A percentile compares a stretch with the other conserved stretches of the same genome.
Evolutionary conservation across 805 yeast species (phyloP).

Genomic region (Wickerhamiella dianesei): DNA sequence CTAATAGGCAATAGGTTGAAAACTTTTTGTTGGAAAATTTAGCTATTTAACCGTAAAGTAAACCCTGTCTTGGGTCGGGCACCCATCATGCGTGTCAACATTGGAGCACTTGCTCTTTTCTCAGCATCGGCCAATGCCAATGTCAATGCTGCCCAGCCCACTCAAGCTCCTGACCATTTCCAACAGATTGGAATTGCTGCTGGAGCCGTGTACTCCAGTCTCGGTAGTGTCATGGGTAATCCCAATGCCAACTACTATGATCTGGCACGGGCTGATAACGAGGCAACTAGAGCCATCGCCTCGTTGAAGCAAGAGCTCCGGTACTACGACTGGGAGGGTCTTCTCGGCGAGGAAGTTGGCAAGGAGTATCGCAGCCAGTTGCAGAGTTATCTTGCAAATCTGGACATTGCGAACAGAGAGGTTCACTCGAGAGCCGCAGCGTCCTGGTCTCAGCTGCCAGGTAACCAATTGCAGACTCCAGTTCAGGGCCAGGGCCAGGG

Average conservation of each 20-base stretch:
- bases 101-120: not conserved
- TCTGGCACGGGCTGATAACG: constrained; percentile 7
- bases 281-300: constrained; percentile 11
- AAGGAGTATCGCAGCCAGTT: constrained; percentile 12
- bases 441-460: not conserved
- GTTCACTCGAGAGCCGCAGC: not conserved
- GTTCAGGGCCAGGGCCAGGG: not conserved
- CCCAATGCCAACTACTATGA: constrained; percentile 5
- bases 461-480: not conserved
- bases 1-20: not conserved
- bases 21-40: not conserved
- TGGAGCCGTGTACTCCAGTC: constrained; percentile 53
- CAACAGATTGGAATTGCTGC: constrained; percentile 52
- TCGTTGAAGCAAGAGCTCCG: constrained; percentile 8
- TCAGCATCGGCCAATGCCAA: not conserved
- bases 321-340: constrained; percentile 12
- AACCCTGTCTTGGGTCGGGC: too few species aligned
- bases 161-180: constrained; percentile 9
- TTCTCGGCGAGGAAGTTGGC: constrained; percentile 14
- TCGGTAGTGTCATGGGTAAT: constrained; percentile 45
- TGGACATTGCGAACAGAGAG: constrained; percentile 8
- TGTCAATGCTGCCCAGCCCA: not conserved
- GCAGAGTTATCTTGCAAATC: constrained; percentile 9
- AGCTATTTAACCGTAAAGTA: too few species aligned
- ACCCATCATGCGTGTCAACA: too few species aligned